Conservation (phyloP, 1,284 basidiomycete species). For the Flammula alnicola region DNA sequence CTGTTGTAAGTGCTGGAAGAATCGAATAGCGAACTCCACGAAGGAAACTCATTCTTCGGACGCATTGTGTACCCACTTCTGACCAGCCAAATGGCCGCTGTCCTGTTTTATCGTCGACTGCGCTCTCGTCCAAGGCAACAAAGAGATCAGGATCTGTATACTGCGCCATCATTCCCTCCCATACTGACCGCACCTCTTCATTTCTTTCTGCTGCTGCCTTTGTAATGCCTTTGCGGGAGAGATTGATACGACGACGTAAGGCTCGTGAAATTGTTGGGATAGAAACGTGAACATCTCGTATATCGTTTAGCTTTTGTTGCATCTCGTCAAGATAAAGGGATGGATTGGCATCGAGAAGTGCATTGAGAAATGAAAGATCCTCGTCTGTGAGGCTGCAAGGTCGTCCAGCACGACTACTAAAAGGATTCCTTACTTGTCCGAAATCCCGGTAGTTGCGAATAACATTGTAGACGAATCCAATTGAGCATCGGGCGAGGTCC, state of each 20-base stretch:
- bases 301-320: constrained; percentile 14
- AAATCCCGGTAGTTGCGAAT: constrained; percentile 9
- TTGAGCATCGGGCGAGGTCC: constrained; percentile 6
- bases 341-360: constrained; percentile 22
- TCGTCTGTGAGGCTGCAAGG: constrained; percentile 14
- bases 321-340: constrained; percentile 24
- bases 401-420: constrained; percentile 9
- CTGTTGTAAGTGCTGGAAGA: constrained; percentile 33
- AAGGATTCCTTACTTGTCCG: constrained; percentile 18
- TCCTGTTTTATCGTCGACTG: constrained; percentile 24
- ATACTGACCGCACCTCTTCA: too few relatives aligned
- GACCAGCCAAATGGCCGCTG: constrained; percentile 18
- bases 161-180: too few relatives aligned
- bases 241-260: too few relatives aligned
- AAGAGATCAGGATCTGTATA: too few relatives aligned
- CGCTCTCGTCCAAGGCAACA: too few relatives aligned
- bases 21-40: constrained; percentile 34
- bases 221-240: too few relatives aligned
- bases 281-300: constrained; percentile 13
- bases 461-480: constrained; percentile 17
- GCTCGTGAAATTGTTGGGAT: too few relatives aligned
- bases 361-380: constrained; percentile 11
- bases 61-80: too few relatives aligned
- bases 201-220: too few relatives aligned
- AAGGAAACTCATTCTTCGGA: constrained; percentile 27